Conservation (phyloP, 2,329 filamentous ascomycete genomes). For the Pseudogymnoascus sp. region DNA sequence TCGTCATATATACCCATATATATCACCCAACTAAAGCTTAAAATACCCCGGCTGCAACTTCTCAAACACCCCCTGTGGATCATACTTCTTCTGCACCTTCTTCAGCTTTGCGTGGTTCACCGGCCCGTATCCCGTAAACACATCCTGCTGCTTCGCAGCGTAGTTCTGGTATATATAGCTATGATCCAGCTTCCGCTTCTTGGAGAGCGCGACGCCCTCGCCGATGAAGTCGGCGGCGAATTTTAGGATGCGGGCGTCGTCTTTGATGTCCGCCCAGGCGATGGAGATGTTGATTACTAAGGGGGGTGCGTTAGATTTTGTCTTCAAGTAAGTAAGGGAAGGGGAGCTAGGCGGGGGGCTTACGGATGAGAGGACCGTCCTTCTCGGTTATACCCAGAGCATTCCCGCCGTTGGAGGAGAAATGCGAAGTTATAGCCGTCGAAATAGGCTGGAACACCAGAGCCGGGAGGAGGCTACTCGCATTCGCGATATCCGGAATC, state of each 20-base stretch:
- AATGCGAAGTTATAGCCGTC: constrained; percentile 17
- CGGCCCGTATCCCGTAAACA: constrained; percentile 31
- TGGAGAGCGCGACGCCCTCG: not conserved
- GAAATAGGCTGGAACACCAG: constrained; percentile 21
- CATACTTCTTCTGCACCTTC: constrained; percentile 21
- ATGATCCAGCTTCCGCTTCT: constrained; percentile 8
- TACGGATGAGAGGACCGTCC: constrained; percentile 18
- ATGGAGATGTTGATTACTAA: not conserved
- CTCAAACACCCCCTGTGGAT: constrained; percentile 24
- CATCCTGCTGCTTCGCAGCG: constrained; percentile 29
- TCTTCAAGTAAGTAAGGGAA: not conserved
- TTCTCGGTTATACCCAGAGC: constrained; percentile 17
- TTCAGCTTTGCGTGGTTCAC: constrained; percentile 26
- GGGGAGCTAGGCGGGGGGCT: not conserved
- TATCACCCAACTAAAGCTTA: not conserved
- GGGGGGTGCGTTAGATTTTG: not conserved
- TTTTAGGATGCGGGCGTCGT: not conserved
- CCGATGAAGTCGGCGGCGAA: not conserved
- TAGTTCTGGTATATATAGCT: constrained; percentile 33
- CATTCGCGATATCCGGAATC: constrained; percentile 11
- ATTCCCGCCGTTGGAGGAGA: constrained; percentile 21
- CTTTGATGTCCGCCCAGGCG: not conserved
- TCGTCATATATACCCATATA: not conserved
- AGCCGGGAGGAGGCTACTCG: constrained; percentile 15
- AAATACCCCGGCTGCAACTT: constrained; percentile 19